phyloP scores from a whole-genome alignment of 352 stramenopile species.

The Globisporangium solare region DNA sequence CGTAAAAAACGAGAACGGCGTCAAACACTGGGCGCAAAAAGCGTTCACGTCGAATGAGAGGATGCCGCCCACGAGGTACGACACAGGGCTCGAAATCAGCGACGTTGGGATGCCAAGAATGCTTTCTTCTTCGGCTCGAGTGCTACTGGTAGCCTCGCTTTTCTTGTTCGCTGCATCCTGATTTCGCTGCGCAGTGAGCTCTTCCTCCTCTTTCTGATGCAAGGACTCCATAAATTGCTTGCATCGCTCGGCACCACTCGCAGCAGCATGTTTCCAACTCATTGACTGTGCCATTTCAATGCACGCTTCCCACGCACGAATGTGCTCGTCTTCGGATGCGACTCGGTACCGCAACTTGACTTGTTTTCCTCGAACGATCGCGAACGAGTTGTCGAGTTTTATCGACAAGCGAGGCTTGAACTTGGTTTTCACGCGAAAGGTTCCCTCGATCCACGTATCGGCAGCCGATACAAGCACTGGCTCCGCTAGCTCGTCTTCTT shows the following conservation, averaged over 20 bases:
- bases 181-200: constrained; percentile 37
- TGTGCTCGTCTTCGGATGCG: constrained; percentile 25
- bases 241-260: constrained; percentile 32
- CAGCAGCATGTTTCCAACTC: constrained; percentile 58
- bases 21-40: constrained; percentile 50
- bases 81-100: constrained; percentile 58
- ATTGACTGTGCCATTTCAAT: constrained; percentile 67
- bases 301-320: constrained; percentile 50
- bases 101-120: constrained; percentile 47
- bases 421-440: constrained; percentile 26
- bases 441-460: constrained; percentile 49
- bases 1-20: constrained; percentile 71
- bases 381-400: constrained; percentile 66
- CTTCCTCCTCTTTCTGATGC: constrained; percentile 37
- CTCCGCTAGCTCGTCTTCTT: constrained; percentile 29
- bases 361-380: constrained; percentile 58
- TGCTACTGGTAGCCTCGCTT: not conserved
- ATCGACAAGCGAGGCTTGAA: constrained; percentile 17
- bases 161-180: constrained; percentile 20
- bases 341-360: constrained; percentile 35
- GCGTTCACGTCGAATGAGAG: constrained; percentile 25
- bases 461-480: constrained; percentile 34
- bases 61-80: constrained; percentile 56
- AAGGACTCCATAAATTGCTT: constrained; percentile 35
- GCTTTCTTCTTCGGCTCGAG: constrained; percentile 24